These are phyloP conservation scores for Hypsizygus marmoreus DNA, from an alignment of 768 basidiomycete species.

Conservation along the genomic window DNA sequence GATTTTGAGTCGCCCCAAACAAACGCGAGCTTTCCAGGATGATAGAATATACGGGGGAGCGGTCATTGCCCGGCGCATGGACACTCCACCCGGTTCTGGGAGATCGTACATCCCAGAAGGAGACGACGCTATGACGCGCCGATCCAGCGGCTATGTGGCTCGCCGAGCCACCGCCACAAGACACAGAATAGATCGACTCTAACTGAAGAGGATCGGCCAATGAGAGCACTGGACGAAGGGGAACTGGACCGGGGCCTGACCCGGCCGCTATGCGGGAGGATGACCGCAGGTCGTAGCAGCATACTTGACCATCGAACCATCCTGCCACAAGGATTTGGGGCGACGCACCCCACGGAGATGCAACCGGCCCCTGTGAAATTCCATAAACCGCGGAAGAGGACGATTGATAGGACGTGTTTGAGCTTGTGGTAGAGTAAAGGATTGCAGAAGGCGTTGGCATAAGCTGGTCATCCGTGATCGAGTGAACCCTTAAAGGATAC, in stretches of 20 bases:
- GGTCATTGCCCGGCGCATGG: constrained; percentile 77
- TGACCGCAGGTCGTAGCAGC: constrained; percentile 75
- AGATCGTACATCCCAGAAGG: constrained; percentile 79
- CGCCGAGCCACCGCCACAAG: constrained; percentile 69
- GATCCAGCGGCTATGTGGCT: constrained; percentile 75
- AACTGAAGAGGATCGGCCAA: constrained; percentile 68
- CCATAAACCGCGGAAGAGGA: constrained; percentile 69
- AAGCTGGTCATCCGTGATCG: constrained; percentile 50
- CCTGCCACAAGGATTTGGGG: constrained; percentile 75
- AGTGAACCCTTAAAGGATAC: constrained; percentile 59
- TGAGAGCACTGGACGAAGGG: constrained; percentile 59
- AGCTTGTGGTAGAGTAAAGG: constrained; percentile 40
- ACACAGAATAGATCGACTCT: constrained; percentile 76
- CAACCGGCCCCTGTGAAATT: constrained; percentile 58
- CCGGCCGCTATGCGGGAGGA: constrained; percentile 26
- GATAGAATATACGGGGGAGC: constrained; percentile 76
- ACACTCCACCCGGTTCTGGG: constrained; percentile 72
- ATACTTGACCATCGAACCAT: constrained; percentile 79
- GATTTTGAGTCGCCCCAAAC: constrained; percentile 76
- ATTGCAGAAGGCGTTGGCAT: constrained; percentile 47
- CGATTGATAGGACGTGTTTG: constrained; percentile 17
- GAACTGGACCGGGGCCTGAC: constrained; percentile 23
- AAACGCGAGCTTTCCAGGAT: constrained; percentile 76
- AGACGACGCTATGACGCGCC: constrained; percentile 74
- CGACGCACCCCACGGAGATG: constrained; percentile 70